Evolutionary conservation across 192 early-diverging fungal genomes (phyloP), one percentile per base, ranked within the genome.

Genomic region (Coemansia sp.): DNA sequence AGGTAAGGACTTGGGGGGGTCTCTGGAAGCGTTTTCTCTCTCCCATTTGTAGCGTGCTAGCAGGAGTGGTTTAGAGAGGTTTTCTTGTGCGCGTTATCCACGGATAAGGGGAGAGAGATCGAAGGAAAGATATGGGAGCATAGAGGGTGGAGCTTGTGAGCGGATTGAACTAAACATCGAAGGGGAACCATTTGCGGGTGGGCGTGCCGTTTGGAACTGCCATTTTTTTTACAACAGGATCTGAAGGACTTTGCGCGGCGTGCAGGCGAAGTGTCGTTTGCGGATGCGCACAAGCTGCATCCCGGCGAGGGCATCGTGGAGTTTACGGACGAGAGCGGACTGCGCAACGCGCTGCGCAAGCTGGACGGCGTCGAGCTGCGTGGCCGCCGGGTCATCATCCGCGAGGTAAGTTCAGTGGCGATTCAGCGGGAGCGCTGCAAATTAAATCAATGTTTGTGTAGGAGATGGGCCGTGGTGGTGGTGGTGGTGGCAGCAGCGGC

Each of bases 201-300:
- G 32, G 32, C 7, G 32, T 6, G 6, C 3, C 30, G 30, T n/a
- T n/a, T 26, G 32, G 32, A 7, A 6, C 32, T 34, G 32, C 32
- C 7, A 2, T 34, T 34, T 34, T 34, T 34, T 1, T 34, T 10
- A 34, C 10, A 44, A 63, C 80, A 96, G 92, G 93, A 93, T 80
- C 82, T 98, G 78, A 98, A 98, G 81, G 94, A 96, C 66, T 80
- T 92, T 59, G 90, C 95, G 79, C 88, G 92, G 55, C 91, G 92
- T 60, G 94, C 91, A 26, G 94, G 94, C 48, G 91, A 94, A 66
- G 94, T 98, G 14, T 83, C 86, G 20, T 98, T 91, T 82, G 89
- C 96, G 6, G 92, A 96, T 66, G 83, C 92, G 51, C 88, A 86
- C 76, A 89, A 88, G 77, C 84, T 82, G 58, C 80, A 87, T 11